A percentile compares a stretch with the other conserved stretches of the same genome.
These are phyloP conservation scores for Boletus insuetus DNA, from an alignment of 768 basidiomycete species.

Conservation along the genomic window DNA sequence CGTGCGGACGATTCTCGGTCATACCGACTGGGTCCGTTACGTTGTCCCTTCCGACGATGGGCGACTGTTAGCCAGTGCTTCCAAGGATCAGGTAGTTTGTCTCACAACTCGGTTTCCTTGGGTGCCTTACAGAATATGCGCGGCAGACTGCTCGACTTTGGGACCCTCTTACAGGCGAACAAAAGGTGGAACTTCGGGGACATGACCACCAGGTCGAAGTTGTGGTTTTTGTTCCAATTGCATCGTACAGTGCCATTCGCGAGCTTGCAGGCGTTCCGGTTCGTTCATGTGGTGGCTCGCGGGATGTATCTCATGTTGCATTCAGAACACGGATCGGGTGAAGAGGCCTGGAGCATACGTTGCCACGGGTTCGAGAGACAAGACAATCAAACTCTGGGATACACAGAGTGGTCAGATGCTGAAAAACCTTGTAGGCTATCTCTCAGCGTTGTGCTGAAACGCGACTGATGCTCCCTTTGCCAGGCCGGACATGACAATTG, in stretches of 20 bases:
- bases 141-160: conserved; percentile 72
- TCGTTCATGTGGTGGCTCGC: conserved; percentile 24
- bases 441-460: neutral
- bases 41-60: conserved; percentile 69
- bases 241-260: conserved; percentile 72
- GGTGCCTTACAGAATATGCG: neutral
- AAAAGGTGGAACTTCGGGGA: conserved; percentile 79
- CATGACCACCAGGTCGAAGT: conserved; percentile 87
- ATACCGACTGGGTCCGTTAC: conserved; percentile 83
- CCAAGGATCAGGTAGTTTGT: conserved; percentile 76
- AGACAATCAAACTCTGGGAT: conserved; percentile 92
- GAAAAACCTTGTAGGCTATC: conserved; percentile 59
- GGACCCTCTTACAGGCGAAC: conserved; percentile 70
- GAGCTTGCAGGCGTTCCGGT: conserved; percentile 75
- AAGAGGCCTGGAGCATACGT: conserved; percentile 59
- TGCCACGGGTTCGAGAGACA: conserved; percentile 86
- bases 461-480: conserved; percentile 7
- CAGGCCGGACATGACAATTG: conserved; percentile 86
- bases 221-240: conserved; percentile 74
- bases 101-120: neutral
- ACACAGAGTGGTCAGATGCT: conserved; percentile 77
- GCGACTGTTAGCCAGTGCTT: conserved; percentile 71
- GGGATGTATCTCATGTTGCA: neutral
- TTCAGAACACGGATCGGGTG: conserved; percentile 48
- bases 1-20: conserved; percentile 70